Conservation (phyloP, 805 yeast species). For the Diddensiella caesifluorescens region DNA sequence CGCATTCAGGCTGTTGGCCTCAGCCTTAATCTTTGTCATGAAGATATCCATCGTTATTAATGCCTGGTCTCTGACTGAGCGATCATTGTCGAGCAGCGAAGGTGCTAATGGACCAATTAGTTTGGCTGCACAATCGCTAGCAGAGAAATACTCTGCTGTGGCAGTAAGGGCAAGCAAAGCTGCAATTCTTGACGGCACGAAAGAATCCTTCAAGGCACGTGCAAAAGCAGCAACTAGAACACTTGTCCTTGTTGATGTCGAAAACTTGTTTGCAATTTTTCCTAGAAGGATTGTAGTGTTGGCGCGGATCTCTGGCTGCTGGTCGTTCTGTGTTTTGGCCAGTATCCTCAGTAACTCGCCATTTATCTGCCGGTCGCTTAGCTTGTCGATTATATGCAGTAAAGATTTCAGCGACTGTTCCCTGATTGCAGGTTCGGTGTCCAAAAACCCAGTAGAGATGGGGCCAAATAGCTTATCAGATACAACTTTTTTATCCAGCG, state of each 20-base stretch:
- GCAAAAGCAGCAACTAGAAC: conserved; percentile 85
- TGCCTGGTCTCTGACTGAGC: conserved; percentile 68
- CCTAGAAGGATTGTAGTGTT: conserved; percentile 68
- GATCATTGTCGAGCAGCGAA: conserved; percentile 68
- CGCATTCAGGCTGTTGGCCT: conserved; percentile 26
- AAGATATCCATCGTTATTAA: conserved; percentile 59
- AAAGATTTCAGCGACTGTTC: conserved; percentile 72
- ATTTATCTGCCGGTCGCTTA: conserved; percentile 75
- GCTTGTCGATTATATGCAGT: conserved; percentile 50
- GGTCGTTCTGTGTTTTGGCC: conserved; percentile 79
- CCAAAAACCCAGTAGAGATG: conserved; percentile 77
- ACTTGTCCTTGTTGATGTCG: conserved; percentile 52
- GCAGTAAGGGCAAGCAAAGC: conserved; percentile 70
- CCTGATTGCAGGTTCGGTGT: conserved; percentile 74
- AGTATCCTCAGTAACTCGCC: conserved; percentile 75
- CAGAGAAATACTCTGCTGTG: conserved; percentile 59
- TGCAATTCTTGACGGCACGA: conserved; percentile 65
- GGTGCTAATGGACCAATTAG: conserved; percentile 82
- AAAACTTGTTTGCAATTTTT: conserved; percentile 56
- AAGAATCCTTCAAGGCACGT: conserved; percentile 75
- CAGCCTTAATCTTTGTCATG: conserved; percentile 47
- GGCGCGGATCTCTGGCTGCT: conserved; percentile 68
- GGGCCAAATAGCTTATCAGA: conserved; percentile 63
- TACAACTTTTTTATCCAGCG: conserved; percentile 54
- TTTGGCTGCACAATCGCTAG: conserved; percentile 72